A percentile compares a stretch with the other conserved stretches of the same genome.
Evolutionary conservation across 441 rosid species (phyloP).

Genomic region (Jatropha podagrica): DNA sequence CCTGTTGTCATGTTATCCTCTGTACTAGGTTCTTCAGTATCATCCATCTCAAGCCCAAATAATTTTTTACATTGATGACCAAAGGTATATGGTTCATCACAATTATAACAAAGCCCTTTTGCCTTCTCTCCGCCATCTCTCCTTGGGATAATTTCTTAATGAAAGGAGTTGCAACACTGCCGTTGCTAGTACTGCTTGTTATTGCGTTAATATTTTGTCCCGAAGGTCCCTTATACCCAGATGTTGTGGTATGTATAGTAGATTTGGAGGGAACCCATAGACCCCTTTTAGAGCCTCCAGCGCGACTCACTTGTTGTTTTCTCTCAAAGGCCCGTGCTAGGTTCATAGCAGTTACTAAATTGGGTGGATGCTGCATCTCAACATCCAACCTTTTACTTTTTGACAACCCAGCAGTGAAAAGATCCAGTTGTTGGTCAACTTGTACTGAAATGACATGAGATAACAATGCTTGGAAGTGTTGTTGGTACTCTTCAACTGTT

Average conservation of each 20-base stretch:
- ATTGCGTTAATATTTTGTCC: too few species aligned
- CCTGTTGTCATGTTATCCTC: background rate
- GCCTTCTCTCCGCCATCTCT: background rate
- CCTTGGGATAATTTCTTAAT: background rate
- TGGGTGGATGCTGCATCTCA: background rate
- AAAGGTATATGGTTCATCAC: background rate
- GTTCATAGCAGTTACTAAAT: background rate
- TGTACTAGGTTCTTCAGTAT: background rate
- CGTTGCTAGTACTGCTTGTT: background rate
- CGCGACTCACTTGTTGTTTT: background rate
- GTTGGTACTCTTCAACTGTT: background rate
- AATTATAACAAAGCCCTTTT: background rate
- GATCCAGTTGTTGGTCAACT: background rate
- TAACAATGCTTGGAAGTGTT: background rate
- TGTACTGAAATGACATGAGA: background rate
- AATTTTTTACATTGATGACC: background rate
- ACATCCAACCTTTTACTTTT: background rate
- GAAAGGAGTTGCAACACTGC: background rate
- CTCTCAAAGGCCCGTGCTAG: background rate
- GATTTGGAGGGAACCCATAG: background rate
- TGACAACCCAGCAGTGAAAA: background rate
- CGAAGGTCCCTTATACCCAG: background rate
- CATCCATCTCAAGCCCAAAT: background rate
- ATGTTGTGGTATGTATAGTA: background rate
- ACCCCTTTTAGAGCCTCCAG: background rate